Evolutionary conservation across 1,139 yeast species (phyloP).

Genomic region (Eremothecium cymbalariae): DNA sequence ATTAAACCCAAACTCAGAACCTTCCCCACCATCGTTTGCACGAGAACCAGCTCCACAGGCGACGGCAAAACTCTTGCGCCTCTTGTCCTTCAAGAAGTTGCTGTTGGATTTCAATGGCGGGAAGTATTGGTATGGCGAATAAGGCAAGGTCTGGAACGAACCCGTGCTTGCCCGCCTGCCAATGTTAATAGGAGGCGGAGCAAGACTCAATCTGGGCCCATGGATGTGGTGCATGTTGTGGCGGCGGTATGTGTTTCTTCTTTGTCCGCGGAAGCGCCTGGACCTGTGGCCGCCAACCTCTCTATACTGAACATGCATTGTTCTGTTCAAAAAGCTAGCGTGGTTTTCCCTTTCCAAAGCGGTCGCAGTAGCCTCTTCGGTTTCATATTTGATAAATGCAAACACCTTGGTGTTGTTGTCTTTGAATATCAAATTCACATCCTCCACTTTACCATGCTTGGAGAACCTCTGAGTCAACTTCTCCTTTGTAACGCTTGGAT

Average conservation of each 20-base stretch:
- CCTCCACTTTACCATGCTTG: constrained; percentile 56
- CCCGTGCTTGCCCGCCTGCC: constrained; percentile 37
- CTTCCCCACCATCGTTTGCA: constrained; percentile 13
- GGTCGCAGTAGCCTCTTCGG: constrained; percentile 69
- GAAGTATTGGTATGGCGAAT: constrained; percentile 6
- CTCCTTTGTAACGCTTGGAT: constrained; percentile 45
- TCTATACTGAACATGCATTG: constrained; percentile 78
- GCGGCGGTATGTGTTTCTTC: constrained; percentile 14
- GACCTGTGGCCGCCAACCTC: constrained; percentile 38
- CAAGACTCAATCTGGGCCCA: constrained; percentile 43
- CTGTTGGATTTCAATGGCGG: constrained; percentile 5
- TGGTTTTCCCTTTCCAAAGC: constrained; percentile 81
- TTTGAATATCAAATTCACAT: constrained; percentile 43
- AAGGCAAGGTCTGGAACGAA: constrained; percentile 12
- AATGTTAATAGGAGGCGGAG: constrained; percentile 69
- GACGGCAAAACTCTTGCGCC: constrained; percentile 5
- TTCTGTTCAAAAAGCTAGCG: constrained; percentile 58
- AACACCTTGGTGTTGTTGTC: constrained; percentile 43
- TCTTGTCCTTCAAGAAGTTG: constrained; percentile 6
- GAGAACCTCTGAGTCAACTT: constrained; percentile 50
- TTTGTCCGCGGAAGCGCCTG: constrained; percentile 13
- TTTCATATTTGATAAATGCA: constrained; percentile 61
- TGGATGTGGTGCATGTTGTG: constrained; percentile 17
- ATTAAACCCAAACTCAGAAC: constrained; percentile 11
- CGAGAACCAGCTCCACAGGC: constrained; percentile 6